Percentiles rank a stretch among this genome's conserved stretches.
phyloP scores from a whole-genome alignment of 139 green algal species.

The Auxenochlorella pyrenoidosa region DNA sequence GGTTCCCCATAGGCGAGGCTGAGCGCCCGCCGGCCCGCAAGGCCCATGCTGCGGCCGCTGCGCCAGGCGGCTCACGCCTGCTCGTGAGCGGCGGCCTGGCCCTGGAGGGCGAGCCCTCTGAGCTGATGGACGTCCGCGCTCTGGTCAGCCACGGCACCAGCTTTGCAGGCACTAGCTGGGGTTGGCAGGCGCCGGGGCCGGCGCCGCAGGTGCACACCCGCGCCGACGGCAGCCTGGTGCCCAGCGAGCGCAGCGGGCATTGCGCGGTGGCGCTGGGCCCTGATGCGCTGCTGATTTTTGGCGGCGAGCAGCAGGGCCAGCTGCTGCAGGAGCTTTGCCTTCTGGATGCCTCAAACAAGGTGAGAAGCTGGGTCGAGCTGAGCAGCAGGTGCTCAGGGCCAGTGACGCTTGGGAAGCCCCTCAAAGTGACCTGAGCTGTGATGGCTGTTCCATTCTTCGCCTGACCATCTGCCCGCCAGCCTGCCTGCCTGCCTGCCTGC shows the following conservation, averaged over 20 bases:
- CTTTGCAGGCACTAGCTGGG: constrained; percentile 23
- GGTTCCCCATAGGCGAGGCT: constrained; percentile 45
- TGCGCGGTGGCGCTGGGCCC: constrained; percentile 56
- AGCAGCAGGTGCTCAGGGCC: not conserved
- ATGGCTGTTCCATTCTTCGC: too few species aligned
- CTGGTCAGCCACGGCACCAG: constrained; percentile 6
- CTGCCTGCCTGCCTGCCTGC: not conserved
- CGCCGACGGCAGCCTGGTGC: not conserved
- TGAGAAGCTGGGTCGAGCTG: not conserved
- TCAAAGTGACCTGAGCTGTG: too few species aligned
- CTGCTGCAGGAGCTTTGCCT: constrained; percentile 54
- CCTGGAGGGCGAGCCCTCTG: constrained; percentile 50
- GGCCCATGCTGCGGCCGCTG: constrained; percentile 50
- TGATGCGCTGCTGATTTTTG: constrained; percentile 67
- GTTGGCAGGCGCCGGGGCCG: not conserved
- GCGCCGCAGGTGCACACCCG: constrained; percentile 2
- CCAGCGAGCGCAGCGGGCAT: constrained; percentile 45
- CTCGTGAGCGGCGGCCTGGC: constrained; percentile 73
- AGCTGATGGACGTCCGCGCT: constrained; percentile 1
- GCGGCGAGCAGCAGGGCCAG: constrained; percentile 68
- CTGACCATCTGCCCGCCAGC: not conserved
- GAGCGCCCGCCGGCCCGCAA: constrained; percentile 56
- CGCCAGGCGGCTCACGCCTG: constrained; percentile 44
- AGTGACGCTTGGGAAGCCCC: too few species aligned
- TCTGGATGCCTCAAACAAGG: constrained; percentile 31